Evolutionary conservation across 176 grass and related monocot genomes (phyloP).

Genomic region (Triticum timopheevii): DNA sequence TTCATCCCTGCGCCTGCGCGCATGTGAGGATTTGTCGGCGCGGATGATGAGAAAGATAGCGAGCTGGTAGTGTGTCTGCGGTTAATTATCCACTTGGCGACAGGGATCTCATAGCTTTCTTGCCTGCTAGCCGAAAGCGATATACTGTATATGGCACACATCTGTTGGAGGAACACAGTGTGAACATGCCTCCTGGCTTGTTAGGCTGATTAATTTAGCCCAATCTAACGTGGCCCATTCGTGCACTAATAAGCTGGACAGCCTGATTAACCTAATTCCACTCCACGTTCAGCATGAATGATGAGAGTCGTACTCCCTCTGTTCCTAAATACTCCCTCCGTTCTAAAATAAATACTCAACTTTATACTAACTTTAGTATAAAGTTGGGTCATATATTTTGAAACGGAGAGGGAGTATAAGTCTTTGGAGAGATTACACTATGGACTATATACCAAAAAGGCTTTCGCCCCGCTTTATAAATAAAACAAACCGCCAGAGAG

Average conservation of each 20-base stretch:
- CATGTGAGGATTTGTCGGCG: slow-evolving; percentile 5
- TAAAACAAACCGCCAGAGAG: too few relatives aligned
- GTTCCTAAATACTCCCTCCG: too few relatives aligned
- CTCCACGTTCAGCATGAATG: background rate
- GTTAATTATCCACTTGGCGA: background rate
- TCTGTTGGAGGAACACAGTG: slow-evolving; percentile 21
- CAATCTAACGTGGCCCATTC: background rate
- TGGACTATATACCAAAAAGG: too few relatives aligned
- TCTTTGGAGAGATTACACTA: too few relatives aligned
- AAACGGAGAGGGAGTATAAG: too few relatives aligned
- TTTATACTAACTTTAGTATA: too few relatives aligned
- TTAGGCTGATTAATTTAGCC: slow-evolving; percentile 24
- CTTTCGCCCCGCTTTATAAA: too few relatives aligned
- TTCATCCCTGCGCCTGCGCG: background rate
- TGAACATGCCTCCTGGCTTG: slow-evolving; percentile 27
- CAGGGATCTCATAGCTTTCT: background rate
- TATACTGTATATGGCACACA: background rate
- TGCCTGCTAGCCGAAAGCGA: slow-evolving; percentile 28
- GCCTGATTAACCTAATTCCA: background rate
- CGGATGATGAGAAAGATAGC: background rate
- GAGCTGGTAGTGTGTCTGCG: background rate
- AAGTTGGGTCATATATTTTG: too few relatives aligned
- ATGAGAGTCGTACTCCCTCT: too few relatives aligned
- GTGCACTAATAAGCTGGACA: background rate
- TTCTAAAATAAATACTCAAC: too few relatives aligned